Evolutionary conservation across 2,329 filamentous ascomycete genomes (phyloP).

Genomic region (Davidsoniella virescens): DNA sequence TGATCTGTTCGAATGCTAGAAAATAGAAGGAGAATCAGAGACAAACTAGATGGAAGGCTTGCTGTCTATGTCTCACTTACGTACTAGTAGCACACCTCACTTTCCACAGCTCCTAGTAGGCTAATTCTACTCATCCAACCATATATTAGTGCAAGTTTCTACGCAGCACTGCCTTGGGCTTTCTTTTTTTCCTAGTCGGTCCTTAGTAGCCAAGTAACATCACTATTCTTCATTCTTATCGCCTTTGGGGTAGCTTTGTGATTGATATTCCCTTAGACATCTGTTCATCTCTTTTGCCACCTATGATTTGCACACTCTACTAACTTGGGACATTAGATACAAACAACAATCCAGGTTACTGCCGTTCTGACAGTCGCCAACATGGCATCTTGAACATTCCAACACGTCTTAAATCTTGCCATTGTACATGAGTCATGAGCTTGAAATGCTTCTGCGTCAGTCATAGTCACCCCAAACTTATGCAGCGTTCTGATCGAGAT

Average conservation of each 20-base stretch:
- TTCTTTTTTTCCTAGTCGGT: too few species aligned
- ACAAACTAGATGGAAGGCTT: not conserved
- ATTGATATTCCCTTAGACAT: constrained; percentile 78
- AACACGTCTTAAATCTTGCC: constrained; percentile 78
- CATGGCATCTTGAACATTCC: constrained; percentile 88
- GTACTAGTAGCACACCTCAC: too few species aligned
- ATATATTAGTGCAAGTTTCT: too few species aligned
- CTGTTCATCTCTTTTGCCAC: constrained; percentile 67
- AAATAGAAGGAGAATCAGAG: not conserved
- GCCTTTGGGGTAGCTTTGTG: constrained; percentile 69
- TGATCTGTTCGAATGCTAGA: not conserved
- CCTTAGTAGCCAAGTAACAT: too few species aligned
- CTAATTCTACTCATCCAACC: too few species aligned
- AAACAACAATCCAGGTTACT: constrained; percentile 24
- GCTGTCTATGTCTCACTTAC: too few species aligned
- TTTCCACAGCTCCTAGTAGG: too few species aligned
- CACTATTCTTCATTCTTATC: too few species aligned
- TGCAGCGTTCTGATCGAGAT: constrained; percentile 55
- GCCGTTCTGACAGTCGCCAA: constrained; percentile 26
- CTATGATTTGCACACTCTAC: constrained; percentile 65
- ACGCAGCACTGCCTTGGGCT: too few species aligned
- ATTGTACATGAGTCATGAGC: constrained; percentile 62
- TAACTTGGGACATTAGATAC: constrained; percentile 37
- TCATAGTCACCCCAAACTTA: too few species aligned
- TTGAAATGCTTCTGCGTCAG: constrained; percentile 56